Evolutionary conservation across 495 filamentous ascomycete genomes (phyloP).

Genomic region (Lindgomyces ingoldianus): DNA sequence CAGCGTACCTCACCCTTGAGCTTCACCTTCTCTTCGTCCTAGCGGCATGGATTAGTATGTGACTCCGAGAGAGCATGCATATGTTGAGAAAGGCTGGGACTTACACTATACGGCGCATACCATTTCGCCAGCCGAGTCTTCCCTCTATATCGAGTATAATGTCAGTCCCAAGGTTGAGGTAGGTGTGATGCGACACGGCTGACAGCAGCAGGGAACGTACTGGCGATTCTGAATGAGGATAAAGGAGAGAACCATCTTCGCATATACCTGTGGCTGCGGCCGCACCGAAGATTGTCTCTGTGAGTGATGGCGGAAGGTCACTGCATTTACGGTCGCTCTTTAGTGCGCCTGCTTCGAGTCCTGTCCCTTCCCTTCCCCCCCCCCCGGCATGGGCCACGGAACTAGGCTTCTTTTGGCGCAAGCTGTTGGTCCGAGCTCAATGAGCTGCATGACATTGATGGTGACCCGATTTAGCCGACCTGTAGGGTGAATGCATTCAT

Average conservation of each 20-base stretch:
- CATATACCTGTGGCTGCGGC: background rate
- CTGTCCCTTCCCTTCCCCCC: too few species aligned
- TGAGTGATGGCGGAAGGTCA: constrained; percentile 10
- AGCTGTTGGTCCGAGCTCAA: too few species aligned
- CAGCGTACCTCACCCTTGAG: constrained; percentile 61
- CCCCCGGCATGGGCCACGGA: too few species aligned
- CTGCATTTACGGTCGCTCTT: constrained; percentile 14
- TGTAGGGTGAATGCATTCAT: background rate
- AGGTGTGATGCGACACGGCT: constrained; percentile 7
- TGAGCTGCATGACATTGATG: background rate
- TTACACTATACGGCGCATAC: constrained; percentile 91
- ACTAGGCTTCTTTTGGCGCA: too few species aligned
- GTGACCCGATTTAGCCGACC: constrained; percentile 15
- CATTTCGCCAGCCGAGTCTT: constrained; percentile 98
- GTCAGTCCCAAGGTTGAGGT: background rate
- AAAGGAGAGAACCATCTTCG: constrained; percentile 38
- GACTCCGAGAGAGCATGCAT: constrained; percentile 16
- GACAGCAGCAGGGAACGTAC: constrained; percentile 27
- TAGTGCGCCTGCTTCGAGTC: too few species aligned
- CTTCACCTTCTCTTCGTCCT: constrained; percentile 95
- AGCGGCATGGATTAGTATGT: background rate
- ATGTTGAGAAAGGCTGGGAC: constrained; percentile 32
- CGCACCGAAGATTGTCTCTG: constrained; percentile 8
- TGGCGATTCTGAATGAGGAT: constrained; percentile 40
- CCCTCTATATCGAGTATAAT: constrained; percentile 60